phyloP scores from a whole-genome alignment of 257 asterid genomes.

The Galeopsis tetrahit region DNA sequence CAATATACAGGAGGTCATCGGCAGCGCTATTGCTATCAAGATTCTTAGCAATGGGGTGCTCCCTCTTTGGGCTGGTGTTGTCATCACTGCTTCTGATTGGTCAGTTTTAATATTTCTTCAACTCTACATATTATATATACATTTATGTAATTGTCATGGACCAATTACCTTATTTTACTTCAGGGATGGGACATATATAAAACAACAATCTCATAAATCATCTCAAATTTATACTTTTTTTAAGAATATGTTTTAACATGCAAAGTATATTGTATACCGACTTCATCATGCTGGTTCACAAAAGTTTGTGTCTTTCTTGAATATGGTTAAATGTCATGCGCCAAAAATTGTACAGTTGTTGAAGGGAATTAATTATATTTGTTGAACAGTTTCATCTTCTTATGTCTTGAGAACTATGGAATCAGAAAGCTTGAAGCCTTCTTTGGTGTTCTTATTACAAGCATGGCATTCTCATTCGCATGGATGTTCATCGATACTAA shows the following conservation, averaged over 20 bases:
- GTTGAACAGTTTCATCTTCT: constrained; percentile 77
- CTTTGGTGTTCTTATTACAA: constrained; percentile 72
- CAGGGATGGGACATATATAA: too few species aligned
- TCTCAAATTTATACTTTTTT: background rate
- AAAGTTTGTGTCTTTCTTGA: too few species aligned
- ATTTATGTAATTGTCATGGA: too few species aligned
- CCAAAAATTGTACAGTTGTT: background rate
- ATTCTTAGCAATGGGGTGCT: constrained; percentile 58
- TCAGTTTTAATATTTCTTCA: constrained; percentile 20
- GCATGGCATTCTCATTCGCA: constrained; percentile 79
- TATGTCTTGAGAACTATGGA: constrained; percentile 76
- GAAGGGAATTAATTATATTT: background rate
- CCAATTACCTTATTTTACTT: too few species aligned
- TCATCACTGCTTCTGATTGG: constrained; percentile 79
- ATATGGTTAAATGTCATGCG: background rate
- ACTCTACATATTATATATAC: background rate
- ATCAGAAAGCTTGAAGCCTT: constrained; percentile 78
- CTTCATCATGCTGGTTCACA: too few species aligned
- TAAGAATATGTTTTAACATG: too few species aligned
- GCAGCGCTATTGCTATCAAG: constrained; percentile 76
- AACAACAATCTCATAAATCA: background rate
- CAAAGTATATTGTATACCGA: too few species aligned
- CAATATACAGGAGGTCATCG: constrained; percentile 81
- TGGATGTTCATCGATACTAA: constrained; percentile 76
- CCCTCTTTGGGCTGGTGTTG: constrained; percentile 85